Percentiles rank a stretch among this genome's conserved stretches.
Conservation (phyloP, 495 filamentous ascomycete species). For the Hypoxylon trugodes region DNA sequence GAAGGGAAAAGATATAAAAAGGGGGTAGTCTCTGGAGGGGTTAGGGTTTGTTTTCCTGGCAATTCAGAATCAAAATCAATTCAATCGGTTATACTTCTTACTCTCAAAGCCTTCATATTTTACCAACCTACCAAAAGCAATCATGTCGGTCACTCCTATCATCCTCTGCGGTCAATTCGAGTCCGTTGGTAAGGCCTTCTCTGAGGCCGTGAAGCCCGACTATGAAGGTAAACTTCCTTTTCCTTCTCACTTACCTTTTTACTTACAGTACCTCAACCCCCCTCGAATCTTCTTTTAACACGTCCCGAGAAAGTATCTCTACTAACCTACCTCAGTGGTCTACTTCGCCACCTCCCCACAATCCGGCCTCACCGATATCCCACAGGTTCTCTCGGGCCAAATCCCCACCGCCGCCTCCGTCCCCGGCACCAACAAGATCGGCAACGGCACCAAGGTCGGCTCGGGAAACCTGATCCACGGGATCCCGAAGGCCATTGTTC, state of each 20-base stretch:
- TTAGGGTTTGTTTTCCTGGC: background rate
- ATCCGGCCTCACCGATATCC: slow-evolving; percentile 21
- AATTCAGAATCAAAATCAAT: background rate
- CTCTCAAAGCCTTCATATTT: background rate
- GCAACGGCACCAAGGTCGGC: slow-evolving; percentile 4
- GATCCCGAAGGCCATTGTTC: slow-evolving; percentile 20
- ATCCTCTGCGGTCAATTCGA: slow-evolving; percentile 31
- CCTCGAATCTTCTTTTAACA: background rate
- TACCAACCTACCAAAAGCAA: slow-evolving; percentile 2
- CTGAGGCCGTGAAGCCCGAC: slow-evolving; percentile 28
- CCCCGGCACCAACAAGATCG: no score
- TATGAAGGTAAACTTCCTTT: slow-evolving; percentile 19
- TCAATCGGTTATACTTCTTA: background rate
- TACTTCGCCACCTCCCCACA: slow-evolving; percentile 19
- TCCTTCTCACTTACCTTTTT: background rate
- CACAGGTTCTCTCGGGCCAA: slow-evolving; percentile 15
- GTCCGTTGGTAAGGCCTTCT: slow-evolving; percentile 22
- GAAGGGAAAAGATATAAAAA: slow-evolving; percentile 17
- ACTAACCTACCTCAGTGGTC: slow-evolving; percentile 12
- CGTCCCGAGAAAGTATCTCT: background rate
- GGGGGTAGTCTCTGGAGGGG: background rate
- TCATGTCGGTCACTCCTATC: slow-evolving; percentile 23
- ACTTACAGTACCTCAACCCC: background rate
- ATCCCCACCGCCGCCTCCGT: slow-evolving; percentile 4
- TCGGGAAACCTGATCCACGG: slow-evolving; percentile 1